Base-by-base conservation (phyloP, 352 stramenopile genomes). In the Hyaloperonospora arabidopsidis region DNA sequence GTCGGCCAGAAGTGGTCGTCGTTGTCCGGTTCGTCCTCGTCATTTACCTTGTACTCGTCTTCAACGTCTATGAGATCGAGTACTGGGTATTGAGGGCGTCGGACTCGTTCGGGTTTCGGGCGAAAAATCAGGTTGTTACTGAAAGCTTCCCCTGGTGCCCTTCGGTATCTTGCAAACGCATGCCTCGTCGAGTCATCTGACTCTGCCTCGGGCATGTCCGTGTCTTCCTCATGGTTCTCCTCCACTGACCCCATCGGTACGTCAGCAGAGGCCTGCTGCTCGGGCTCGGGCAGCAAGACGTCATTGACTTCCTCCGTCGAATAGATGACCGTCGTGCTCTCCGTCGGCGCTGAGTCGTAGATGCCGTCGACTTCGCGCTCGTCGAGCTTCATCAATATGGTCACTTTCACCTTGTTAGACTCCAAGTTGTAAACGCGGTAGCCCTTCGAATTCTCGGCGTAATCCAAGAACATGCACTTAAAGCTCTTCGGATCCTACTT, bases 351-450 rank as follows among this genome's bases (percentile, higher is more conserved):
- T 19, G 18, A 8, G 21, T 29, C 40, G 28, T 46, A 46, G n/a
- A 46, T 46, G 8, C 18, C 40, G 40, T 29, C 13, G 17, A 46
- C 40, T 19, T 46, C 40, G 10, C 40, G 40, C 11, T 41, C 35
- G 35, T 41, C 35, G 19, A 48, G 4, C n/a, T 49, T 49, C 6
- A 38, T 13, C 22, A 11, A 49, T 14, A 12, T 18, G 3, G 2
- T 14, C 12, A 49, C 21, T 14, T 49, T 36, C 22, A 49, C 0
- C 22, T 38, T 36, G 44, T 49, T 36, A 2, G 25, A 12, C 5
- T 49, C 44, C 25, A 49, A 38, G 23, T 49, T 8, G 23, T 49
- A 49, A 4, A 49, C 44, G 0, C 44, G 21, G 13, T 49, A 49
- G 1, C 23, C 22, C 36, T 41, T 41, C 2, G 35, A 5, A 18